Percentiles rank a stretch among this genome's conserved stretches.
Evolutionary conservation across 78 protist species (phyloP).

Genomic region (Polysphondylium violaceum): DNA sequence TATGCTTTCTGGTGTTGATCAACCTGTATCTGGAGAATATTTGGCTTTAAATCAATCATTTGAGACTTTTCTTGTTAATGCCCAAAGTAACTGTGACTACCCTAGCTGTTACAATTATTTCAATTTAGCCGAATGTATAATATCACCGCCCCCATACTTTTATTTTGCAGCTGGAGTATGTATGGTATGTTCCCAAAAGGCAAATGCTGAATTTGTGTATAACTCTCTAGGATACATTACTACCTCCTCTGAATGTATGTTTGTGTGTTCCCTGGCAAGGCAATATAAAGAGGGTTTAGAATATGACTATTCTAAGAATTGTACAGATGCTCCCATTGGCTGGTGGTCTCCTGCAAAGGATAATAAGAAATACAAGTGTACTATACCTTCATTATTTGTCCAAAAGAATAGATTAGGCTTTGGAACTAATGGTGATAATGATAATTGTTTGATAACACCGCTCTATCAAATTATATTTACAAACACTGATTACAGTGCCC

Average conservation of each 20-base stretch:
- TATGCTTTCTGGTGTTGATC: too few species aligned
- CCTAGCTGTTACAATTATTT: too few species aligned
- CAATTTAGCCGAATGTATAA: too few species aligned
- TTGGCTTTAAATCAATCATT: too few species aligned
- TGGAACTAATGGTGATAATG: not conserved
- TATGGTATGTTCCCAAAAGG: too few species aligned
- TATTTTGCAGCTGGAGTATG: too few species aligned
- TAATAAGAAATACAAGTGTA: not conserved
- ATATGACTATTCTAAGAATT: not conserved
- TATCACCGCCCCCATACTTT: too few species aligned
- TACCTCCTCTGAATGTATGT: not conserved
- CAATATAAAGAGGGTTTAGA: conserved; percentile 4
- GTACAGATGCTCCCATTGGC: not conserved
- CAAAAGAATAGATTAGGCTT: not conserved
- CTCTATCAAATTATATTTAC: conserved; percentile 1
- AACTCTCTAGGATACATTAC: not conserved
- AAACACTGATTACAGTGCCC: not conserved
- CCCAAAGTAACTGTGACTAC: too few species aligned
- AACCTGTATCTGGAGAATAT: too few species aligned
- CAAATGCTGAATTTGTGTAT: too few species aligned
- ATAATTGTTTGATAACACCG: conserved; percentile 3
- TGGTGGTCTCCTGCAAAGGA: not conserved
- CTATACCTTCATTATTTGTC: not conserved
- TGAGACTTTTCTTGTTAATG: too few species aligned
- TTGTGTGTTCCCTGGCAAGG: not conserved